Conservation (phyloP, 2,329 filamentous ascomycete genomes). For the Calonectria henricotiae region DNA sequence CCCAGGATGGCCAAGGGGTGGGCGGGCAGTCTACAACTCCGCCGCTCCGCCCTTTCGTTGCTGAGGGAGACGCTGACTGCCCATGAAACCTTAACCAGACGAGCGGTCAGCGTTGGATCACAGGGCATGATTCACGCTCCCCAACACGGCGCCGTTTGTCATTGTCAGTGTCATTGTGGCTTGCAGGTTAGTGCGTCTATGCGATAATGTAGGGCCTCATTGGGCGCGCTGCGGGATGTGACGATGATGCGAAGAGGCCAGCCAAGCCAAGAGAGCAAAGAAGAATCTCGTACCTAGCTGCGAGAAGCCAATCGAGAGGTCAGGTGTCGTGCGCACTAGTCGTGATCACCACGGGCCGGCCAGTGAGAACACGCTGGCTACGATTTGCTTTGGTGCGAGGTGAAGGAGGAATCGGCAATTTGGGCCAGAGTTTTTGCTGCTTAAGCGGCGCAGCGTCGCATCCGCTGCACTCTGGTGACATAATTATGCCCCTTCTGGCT, state of each 20-base stretch:
- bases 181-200: slow-evolving; percentile 1
- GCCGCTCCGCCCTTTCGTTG: slow-evolving; percentile 34
- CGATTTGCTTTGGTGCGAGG: slow-evolving; percentile 3
- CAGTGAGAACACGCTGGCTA: neutral
- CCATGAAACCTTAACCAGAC: slow-evolving; percentile 34
- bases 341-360: slow-evolving; percentile 18
- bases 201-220: slow-evolving; percentile 9
- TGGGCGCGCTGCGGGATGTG: neutral
- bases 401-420: slow-evolving; percentile 20
- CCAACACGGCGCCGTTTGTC: slow-evolving; percentile 13
- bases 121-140: slow-evolving; percentile 24
- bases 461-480: slow-evolving; percentile 14
- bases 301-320: slow-evolving; percentile 9
- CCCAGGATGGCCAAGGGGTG: slow-evolving; percentile 24
- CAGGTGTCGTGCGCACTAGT: slow-evolving; percentile 1
- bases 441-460: slow-evolving; percentile 8
- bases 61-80: slow-evolving; percentile 34
- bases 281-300: neutral
- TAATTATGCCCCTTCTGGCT: slow-evolving; percentile 2
- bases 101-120: slow-evolving; percentile 35
- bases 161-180: slow-evolving; percentile 27
- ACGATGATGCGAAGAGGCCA: slow-evolving; percentile 3
- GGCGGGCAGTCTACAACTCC: slow-evolving; percentile 20
- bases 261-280: neutral
- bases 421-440: neutral